A percentile compares a stretch with the other conserved stretches of the same genome.
Conservation (phyloP, 495 filamentous ascomycete species). For the Trichoderma asperelloides region DNA sequence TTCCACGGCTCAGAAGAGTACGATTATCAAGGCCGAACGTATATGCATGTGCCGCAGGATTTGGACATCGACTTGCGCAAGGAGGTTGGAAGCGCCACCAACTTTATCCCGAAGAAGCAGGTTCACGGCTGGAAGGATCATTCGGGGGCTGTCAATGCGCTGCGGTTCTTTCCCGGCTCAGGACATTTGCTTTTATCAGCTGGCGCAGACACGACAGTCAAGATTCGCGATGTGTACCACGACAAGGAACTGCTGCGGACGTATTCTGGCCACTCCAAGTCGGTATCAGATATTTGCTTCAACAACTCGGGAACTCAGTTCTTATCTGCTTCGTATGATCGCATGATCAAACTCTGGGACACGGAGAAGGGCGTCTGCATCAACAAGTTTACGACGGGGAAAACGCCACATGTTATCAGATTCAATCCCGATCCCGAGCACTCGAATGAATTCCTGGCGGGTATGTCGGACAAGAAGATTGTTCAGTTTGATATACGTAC, state of each 20-base stretch:
- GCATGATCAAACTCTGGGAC: constrained; percentile 95
- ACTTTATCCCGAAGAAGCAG: constrained; percentile 88
- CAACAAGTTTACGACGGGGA: constrained; percentile 79
- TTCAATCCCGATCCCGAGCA: constrained; percentile 78
- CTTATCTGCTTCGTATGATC: constrained; percentile 86
- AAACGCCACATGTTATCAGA: constrained; percentile 87
- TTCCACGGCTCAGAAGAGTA: constrained; percentile 76
- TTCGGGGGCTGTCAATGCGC: constrained; percentile 72
- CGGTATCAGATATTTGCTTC: constrained; percentile 85
- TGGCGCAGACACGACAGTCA: constrained; percentile 78
- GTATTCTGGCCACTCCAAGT: constrained; percentile 83
- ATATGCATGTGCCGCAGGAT: constrained; percentile 95
- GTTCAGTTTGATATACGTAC: constrained; percentile 90
- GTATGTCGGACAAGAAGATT: constrained; percentile 98
- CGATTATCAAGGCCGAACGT: constrained; percentile 89
- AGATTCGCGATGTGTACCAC: constrained; percentile 93
- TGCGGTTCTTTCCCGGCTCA: constrained; percentile 78
- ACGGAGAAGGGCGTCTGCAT: constrained; percentile 87
- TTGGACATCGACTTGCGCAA: constrained; percentile 81
- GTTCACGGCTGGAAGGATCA: constrained; percentile 85
- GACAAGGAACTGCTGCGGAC: constrained; percentile 78
- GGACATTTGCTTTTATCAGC: constrained; percentile 85
- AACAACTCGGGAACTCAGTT: constrained; percentile 73
- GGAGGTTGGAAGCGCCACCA: constrained; percentile 67
- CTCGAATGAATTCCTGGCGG: constrained; percentile 84